Evolutionary conservation across 345 rosid genomes (phyloP).

Genomic region (Aegle marmelos): DNA sequence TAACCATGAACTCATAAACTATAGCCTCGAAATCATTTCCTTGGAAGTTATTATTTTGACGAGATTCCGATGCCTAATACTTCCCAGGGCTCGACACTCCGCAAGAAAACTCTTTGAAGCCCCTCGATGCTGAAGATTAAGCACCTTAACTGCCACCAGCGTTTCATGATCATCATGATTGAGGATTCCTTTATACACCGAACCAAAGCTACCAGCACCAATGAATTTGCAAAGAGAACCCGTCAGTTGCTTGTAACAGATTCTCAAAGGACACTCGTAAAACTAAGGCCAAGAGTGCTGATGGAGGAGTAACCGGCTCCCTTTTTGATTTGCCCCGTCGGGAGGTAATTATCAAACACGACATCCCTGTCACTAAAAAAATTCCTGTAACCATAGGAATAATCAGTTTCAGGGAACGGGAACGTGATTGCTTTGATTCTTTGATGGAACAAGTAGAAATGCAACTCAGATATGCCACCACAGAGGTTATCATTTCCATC

Average conservation of each 20-base stretch:
- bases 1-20: slow-evolving; percentile 16
- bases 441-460: no score
- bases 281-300: no score
- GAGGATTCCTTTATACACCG: slow-evolving; percentile 26
- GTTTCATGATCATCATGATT: neutral
- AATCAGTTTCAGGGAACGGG: no score
- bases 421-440: no score
- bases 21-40: slow-evolving; percentile 33
- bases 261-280: slow-evolving; percentile 17
- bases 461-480: no score
- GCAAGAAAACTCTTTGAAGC: slow-evolving; percentile 26
- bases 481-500: no score
- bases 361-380: no score
- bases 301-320: no score
- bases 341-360: no score
- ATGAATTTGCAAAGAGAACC: slow-evolving; percentile 21
- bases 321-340: no score
- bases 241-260: slow-evolving; percentile 20
- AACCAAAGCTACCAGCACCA: slow-evolving; percentile 27
- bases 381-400: no score
- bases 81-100: slow-evolving; percentile 25
- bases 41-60: slow-evolving; percentile 21
- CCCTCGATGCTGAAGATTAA: slow-evolving; percentile 8
- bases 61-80: slow-evolving; percentile 29
- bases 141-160: neutral